These are phyloP conservation scores for Cladosporium oxysporum DNA, from an alignment of 2,329 filamentous ascomycete species.

Conservation along the genomic window DNA sequence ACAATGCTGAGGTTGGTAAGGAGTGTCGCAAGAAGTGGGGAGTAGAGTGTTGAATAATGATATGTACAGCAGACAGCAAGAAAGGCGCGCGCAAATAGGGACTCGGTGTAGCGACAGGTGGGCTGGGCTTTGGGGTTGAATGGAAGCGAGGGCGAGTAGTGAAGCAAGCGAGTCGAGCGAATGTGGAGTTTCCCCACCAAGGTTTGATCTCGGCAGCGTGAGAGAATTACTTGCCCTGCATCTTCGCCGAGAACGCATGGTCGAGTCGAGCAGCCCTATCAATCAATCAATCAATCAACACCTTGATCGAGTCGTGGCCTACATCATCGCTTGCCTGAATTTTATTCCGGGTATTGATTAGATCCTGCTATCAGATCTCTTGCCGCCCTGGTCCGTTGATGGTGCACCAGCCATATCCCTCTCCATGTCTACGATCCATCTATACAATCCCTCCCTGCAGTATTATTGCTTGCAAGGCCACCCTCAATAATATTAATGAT, in stretches of 20 bases:
- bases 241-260: neutral
- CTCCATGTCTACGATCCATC: no score
- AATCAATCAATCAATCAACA: neutral
- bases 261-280: neutral
- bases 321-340: neutral
- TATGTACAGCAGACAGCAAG: slow-evolving; percentile 4
- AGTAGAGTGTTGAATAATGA: neutral
- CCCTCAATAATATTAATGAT: no score
- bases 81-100: neutral
- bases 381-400: neutral
- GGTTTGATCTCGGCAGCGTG: neutral
- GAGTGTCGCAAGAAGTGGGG: neutral
- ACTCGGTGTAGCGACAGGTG: neutral
- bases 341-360: neutral
- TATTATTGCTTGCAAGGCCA: no score
- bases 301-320: no score
- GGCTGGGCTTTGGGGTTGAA: neutral
- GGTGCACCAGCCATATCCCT: neutral
- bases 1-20: neutral
- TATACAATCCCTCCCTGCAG: no score
- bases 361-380: neutral
- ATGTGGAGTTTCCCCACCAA: slow-evolving; percentile 2
- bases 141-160: neutral
- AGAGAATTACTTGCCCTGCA: neutral
- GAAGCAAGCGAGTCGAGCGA: neutral